Conservation (phyloP, 83 land plant species). For the Larix sibirica region DNA sequence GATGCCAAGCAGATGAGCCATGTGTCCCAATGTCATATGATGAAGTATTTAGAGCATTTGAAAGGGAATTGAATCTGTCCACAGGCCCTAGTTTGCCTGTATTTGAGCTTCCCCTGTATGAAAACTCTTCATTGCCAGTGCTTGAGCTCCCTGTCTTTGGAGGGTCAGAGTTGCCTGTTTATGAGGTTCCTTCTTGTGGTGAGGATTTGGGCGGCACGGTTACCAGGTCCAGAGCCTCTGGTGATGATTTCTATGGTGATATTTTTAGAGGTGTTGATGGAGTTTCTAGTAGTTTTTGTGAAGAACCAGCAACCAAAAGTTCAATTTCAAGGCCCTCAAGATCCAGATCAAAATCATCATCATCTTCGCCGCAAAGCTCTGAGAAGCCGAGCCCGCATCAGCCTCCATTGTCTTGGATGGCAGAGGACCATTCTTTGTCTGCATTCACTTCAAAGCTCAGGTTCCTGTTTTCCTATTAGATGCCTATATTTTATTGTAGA, state of each 20-base stretch:
- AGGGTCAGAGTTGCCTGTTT: conserved; percentile 10
- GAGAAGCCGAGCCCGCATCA: background rate
- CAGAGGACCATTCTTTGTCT: conserved; percentile 7
- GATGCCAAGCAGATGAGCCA: background rate
- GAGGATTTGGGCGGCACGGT: background rate
- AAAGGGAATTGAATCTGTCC: background rate
- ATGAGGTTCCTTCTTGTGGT: background rate
- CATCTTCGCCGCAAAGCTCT: background rate
- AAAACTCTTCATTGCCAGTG: conserved; percentile 13
- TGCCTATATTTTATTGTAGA: background rate
- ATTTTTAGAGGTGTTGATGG: conserved; percentile 5
- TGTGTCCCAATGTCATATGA: background rate
- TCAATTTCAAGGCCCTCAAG: background rate
- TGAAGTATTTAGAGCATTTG: background rate
- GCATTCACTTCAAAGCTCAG: conserved; percentile 4
- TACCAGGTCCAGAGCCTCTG: background rate
- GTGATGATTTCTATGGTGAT: conserved; percentile 17
- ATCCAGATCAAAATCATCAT: conserved; percentile 9
- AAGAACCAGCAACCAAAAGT: background rate
- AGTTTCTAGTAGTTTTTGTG: background rate
- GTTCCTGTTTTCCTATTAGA: background rate
- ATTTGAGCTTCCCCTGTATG: conserved; percentile 12
- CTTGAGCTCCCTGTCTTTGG: conserved; percentile 16
- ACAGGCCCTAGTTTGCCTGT: background rate
- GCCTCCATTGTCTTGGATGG: background rate